A percentile compares a stretch with the other conserved stretches of the same genome.
These are phyloP conservation scores for Leccinum longicurvipes DNA, from an alignment of 768 basidiomycete species.

Conservation along the genomic window DNA sequence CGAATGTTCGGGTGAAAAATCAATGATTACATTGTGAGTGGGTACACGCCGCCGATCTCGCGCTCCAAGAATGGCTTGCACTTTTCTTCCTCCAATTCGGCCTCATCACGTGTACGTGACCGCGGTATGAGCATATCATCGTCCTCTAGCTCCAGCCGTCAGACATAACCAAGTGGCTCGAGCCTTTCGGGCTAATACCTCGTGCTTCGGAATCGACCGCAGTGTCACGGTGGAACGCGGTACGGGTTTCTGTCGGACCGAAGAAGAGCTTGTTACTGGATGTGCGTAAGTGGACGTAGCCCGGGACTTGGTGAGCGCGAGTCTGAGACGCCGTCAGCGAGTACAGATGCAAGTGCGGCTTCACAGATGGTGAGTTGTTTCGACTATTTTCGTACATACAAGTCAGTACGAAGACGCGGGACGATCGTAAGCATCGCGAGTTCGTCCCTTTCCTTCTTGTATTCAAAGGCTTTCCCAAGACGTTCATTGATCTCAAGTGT, in stretches of 20 bases:
- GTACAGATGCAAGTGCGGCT: slow-evolving; percentile 60
- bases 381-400: slow-evolving; percentile 35
- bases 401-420: slow-evolving; percentile 2
- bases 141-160: slow-evolving; percentile 34
- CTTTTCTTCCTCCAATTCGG: slow-evolving; percentile 76
- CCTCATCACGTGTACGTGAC: slow-evolving; percentile 75
- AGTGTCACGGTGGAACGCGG: slow-evolving; percentile 76
- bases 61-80: slow-evolving; percentile 79
- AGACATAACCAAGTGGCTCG: not conserved
- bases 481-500: slow-evolving; percentile 68
- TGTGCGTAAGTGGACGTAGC: slow-evolving; percentile 59
- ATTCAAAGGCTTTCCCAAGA: slow-evolving; percentile 78
- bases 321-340: slow-evolving; percentile 43
- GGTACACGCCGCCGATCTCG: slow-evolving; percentile 81
- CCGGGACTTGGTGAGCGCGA: slow-evolving; percentile 57
- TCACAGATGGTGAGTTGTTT: slow-evolving; percentile 78
- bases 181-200: slow-evolving; percentile 9
- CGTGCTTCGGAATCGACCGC: slow-evolving; percentile 21
- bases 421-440: slow-evolving; percentile 43
- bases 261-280: slow-evolving; percentile 71
- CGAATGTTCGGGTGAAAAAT: slow-evolving; percentile 30
- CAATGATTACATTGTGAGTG: slow-evolving; percentile 79
- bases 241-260: slow-evolving; percentile 80
- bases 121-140: slow-evolving; percentile 71
- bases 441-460: slow-evolving; percentile 83